A percentile compares a stretch with the other conserved stretches of the same genome.
phyloP scores from a whole-genome alignment of 345 rosid species.

The Geranium brycei region DNA sequence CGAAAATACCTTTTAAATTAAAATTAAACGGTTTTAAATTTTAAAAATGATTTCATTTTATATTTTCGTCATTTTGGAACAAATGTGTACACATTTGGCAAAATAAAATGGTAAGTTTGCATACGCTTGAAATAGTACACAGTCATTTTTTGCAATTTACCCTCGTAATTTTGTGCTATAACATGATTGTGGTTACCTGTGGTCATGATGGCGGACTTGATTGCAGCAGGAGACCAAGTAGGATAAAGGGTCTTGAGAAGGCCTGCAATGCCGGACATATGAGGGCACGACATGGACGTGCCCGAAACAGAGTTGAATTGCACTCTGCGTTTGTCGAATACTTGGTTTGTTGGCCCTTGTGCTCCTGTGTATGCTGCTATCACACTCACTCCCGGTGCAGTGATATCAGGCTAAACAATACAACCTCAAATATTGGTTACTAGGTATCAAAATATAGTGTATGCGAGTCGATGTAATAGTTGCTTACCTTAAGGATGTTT shows the following conservation, averaged over 20 bases:
- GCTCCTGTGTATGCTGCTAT: conserved; percentile 66
- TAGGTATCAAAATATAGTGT: no score
- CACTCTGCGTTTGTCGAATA: conserved; percentile 40
- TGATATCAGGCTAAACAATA: conserved; percentile 45
- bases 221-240: conserved; percentile 73
- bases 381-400: conserved; percentile 77
- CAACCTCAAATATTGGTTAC: no score
- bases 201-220: conserved; percentile 71
- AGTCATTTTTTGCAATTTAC: no score
- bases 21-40: no score
- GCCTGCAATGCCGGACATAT: conserved; percentile 62
- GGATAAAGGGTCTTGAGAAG: conserved; percentile 65
- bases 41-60: no score
- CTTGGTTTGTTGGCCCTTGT: conserved; percentile 34
- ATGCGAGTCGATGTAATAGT: no score
- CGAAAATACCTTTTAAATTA: no score
- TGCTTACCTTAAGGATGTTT: conserved; percentile 45
- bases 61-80: no score
- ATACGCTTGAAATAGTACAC: no score
- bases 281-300: conserved; percentile 91
- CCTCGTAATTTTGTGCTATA: no score
- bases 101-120: no score
- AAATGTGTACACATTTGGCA: no score
- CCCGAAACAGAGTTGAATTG: conserved; percentile 46
- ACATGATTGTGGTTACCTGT: conserved; percentile 29